These are phyloP conservation scores for Thelonectria rubi DNA, from an alignment of 2,329 filamentous ascomycete species.

Conservation along the genomic window DNA sequence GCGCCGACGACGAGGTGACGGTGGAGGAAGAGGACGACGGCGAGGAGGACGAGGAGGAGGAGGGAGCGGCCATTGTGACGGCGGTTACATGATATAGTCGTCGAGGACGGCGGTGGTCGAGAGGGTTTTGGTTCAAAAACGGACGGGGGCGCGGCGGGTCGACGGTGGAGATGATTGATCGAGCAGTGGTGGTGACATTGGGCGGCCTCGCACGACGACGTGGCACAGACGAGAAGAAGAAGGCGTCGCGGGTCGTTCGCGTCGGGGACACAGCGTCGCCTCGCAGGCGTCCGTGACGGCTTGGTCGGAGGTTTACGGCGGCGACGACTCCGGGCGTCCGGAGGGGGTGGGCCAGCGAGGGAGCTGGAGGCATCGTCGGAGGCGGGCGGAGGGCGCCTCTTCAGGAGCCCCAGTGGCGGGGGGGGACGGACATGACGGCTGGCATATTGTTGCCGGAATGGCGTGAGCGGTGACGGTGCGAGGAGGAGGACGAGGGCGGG, in stretches of 20 bases:
- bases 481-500: background rate
- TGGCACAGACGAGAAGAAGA: background rate
- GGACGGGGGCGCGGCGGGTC: conserved; percentile 11
- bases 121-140: background rate
- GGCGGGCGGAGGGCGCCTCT: background rate
- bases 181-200: background rate
- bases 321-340: background rate
- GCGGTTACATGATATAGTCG: conserved; percentile 13
- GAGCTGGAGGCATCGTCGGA: background rate
- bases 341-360: background rate
- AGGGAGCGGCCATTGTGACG: conserved; percentile 10
- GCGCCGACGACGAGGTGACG: background rate
- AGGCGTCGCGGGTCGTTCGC: background rate
- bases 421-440: background rate
- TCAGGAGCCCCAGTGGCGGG: background rate
- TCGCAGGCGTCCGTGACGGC: background rate
- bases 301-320: background rate
- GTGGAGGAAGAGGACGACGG: too few species aligned
- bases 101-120: background rate
- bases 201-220: background rate
- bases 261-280: background rate
- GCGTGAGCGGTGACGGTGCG: background rate
- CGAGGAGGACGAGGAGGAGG: background rate
- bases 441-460: background rate
- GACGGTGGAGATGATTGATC: conserved; percentile 13